Conservation (phyloP, 768 basidiomycete species). For the Hydnomerulius pinastri region DNA sequence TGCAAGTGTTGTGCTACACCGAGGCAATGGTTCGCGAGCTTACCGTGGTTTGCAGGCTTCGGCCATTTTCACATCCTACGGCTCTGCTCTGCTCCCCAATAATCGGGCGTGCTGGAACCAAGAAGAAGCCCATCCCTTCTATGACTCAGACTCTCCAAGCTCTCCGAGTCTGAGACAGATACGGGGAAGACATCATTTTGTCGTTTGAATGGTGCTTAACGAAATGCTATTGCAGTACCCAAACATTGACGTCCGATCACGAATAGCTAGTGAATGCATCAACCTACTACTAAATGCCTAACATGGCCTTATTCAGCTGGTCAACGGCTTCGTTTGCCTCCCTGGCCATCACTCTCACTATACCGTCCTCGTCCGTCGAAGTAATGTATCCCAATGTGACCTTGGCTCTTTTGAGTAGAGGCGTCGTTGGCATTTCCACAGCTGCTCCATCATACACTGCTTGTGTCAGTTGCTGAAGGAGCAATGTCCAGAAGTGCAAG, state of each 20-base stretch:
- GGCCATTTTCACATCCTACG: conserved; percentile 24
- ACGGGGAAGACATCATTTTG: conserved; percentile 60
- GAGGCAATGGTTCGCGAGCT: conserved; percentile 24
- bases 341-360: conserved; percentile 75
- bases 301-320: conserved; percentile 47
- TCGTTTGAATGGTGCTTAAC: too few species aligned
- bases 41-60: conserved; percentile 28
- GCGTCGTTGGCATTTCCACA: conserved; percentile 21
- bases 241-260: too few species aligned
- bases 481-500: conserved; percentile 73
- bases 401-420: conserved; percentile 50
- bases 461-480: conserved; percentile 62
- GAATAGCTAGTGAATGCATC: too few species aligned
- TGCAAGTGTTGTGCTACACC: conserved; percentile 1
- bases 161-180: conserved; percentile 86
- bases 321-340: conserved; percentile 62
- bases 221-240: too few species aligned
- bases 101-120: conserved; percentile 45
- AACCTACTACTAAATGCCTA: conserved; percentile 32
- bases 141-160: conserved; percentile 81
- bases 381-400: conserved; percentile 70
- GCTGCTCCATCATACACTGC: conserved; percentile 46
- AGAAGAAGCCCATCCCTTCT: conserved; percentile 61
- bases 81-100: conserved; percentile 12
- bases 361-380: conserved; percentile 67